These are phyloP conservation scores for Geranium incanum DNA, from an alignment of 441 rosid species.

Conservation along the genomic window DNA sequence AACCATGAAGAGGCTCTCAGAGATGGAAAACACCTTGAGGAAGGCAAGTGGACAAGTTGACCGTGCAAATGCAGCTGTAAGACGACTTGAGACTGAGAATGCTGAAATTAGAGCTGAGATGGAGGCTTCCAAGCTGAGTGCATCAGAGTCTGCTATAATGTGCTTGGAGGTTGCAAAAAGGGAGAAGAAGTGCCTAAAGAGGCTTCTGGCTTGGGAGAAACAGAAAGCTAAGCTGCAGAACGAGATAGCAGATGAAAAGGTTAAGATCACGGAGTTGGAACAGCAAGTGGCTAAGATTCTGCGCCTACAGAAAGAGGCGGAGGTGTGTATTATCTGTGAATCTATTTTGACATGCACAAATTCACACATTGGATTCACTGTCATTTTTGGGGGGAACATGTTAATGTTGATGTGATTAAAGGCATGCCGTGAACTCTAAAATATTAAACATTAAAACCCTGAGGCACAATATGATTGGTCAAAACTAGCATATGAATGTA, in stretches of 20 bases:
- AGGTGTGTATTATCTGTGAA: conserved; percentile 40
- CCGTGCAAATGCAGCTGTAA: conserved; percentile 59
- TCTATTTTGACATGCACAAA: not conserved
- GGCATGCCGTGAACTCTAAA: not conserved
- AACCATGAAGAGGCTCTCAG: conserved; percentile 64
- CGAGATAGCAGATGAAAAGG: conserved; percentile 62
- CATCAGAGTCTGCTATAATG: conserved; percentile 67
- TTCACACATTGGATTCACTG: not conserved
- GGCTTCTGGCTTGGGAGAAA: conserved; percentile 78
- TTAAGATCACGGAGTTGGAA: conserved; percentile 58
- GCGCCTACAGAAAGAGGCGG: conserved; percentile 58
- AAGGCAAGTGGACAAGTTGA: conserved; percentile 79
- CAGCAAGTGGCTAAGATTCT: conserved; percentile 41
- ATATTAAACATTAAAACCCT: conserved; percentile 2
- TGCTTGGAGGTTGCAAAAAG: conserved; percentile 71
- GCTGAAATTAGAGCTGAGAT: conserved; percentile 87
- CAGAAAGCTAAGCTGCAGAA: conserved; percentile 72
- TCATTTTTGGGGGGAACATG: not conserved
- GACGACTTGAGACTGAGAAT: conserved; percentile 71
- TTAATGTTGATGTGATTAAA: not conserved
- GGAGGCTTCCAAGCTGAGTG: conserved; percentile 87
- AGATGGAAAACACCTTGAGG: conserved; percentile 78
- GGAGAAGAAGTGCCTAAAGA: conserved; percentile 75
- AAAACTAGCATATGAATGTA: not conserved
- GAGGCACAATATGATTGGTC: not conserved